A percentile compares a stretch with the other conserved stretches of the same genome.
Evolutionary conservation across 2,329 filamentous ascomycete species (phyloP).

Genomic region (Apiospora rasikravindrae): DNA sequence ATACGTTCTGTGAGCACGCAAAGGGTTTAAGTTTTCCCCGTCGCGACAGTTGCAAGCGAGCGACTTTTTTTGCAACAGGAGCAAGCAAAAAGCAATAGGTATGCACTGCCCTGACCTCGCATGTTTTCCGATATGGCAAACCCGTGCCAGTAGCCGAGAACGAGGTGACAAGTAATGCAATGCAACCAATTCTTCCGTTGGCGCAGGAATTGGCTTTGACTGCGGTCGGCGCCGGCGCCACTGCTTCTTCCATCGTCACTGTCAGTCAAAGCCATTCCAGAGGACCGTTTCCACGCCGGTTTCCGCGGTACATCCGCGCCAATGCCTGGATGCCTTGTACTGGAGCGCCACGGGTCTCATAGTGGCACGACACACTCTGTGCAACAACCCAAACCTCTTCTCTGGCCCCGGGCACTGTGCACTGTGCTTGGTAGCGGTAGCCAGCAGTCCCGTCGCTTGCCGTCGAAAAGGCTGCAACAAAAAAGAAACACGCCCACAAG

Average conservation of each 20-base stretch:
- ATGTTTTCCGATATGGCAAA: not conserved
- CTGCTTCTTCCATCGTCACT: not conserved
- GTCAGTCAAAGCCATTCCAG: conserved; percentile 9
- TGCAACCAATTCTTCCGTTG: conserved; percentile 7
- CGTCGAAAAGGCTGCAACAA: not conserved
- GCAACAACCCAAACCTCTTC: not conserved
- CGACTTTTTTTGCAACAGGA: not conserved
- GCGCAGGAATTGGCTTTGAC: not conserved
- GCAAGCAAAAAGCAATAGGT: not conserved
- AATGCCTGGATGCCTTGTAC: not conserved
- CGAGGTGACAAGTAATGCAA: conserved; percentile 6
- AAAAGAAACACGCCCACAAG: conserved; percentile 21
- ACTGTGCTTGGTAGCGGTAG: not conserved
- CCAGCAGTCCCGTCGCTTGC: not conserved
- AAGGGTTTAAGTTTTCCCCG: not conserved
- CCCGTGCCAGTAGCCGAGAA: not conserved
- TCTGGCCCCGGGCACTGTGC: not conserved
- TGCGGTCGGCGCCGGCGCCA: conserved; percentile 10
- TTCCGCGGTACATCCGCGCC: not conserved
- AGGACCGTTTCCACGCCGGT: conserved; percentile 8
- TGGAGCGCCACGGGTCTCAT: conserved; percentile 15
- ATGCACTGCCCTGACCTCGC: not conserved
- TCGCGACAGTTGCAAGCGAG: not conserved
- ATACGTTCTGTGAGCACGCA: not conserved
- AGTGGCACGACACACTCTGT: conserved; percentile 9